phyloP scores from a whole-genome alignment of 768 basidiomycete genomes.

The Serendipita sp. region DNA sequence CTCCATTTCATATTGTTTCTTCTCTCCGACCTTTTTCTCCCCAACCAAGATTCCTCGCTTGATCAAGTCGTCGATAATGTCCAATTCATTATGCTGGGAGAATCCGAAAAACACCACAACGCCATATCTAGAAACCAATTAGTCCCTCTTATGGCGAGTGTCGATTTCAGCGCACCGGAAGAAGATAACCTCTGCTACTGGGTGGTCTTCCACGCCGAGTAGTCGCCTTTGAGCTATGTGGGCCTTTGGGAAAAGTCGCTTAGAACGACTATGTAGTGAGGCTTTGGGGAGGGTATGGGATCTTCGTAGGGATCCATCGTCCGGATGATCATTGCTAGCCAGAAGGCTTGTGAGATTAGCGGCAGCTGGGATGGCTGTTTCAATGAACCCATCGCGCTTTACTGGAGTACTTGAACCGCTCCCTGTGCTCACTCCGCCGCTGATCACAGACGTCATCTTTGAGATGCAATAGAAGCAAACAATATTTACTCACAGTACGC shows the following conservation, averaged over 20 bases:
- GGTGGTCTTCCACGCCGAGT: constrained; percentile 25
- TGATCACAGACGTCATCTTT: background rate
- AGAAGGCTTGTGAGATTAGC: background rate
- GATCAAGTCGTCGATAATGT: constrained; percentile 70
- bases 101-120: constrained; percentile 89
- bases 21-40: constrained; percentile 49
- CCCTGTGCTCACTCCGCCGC: background rate
- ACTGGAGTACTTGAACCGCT: constrained; percentile 1
- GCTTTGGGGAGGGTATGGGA: constrained; percentile 12
- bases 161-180: constrained; percentile 31
- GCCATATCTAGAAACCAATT: constrained; percentile 37
- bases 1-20: constrained; percentile 44
- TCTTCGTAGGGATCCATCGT: background rate
- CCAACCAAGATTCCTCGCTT: constrained; percentile 53
- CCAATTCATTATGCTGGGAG: constrained; percentile 57
- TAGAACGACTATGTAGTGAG: background rate
- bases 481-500: background rate
- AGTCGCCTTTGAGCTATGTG: background rate
- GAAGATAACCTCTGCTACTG: constrained; percentile 57
- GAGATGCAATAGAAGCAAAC: background rate
- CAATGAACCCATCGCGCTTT: constrained; percentile 1
- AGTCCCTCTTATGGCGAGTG: background rate
- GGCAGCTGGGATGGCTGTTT: background rate
- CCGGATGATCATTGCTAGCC: background rate
- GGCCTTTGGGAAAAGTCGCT: constrained; percentile 1